Percentiles rank a stretch among this genome's conserved stretches.
Conservation (phyloP, 768 basidiomycete genomes). For the Tylopilus felleus region DNA sequence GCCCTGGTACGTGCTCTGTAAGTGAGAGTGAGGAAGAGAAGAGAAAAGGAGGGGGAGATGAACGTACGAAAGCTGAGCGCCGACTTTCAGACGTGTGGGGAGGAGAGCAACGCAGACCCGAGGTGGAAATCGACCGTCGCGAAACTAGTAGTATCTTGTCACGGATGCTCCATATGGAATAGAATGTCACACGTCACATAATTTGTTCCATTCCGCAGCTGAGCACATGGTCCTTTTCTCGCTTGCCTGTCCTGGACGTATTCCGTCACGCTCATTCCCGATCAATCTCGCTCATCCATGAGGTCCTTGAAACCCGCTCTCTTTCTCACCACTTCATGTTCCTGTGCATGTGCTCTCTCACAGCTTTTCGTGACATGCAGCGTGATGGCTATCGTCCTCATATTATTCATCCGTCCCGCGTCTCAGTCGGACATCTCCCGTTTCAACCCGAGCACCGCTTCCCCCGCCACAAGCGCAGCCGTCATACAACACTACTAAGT, state of each 20-base stretch:
- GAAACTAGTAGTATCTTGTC: slow-evolving; percentile 1
- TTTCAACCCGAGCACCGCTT: not conserved
- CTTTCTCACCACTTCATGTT: not conserved
- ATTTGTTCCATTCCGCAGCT: slow-evolving; percentile 8
- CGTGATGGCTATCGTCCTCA: not conserved
- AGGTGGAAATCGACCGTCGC: slow-evolving; percentile 10
- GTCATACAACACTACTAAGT: too few relatives aligned
- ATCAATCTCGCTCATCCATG: slow-evolving; percentile 5
- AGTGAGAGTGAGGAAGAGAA: not conserved
- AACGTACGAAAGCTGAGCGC: slow-evolving; percentile 21
- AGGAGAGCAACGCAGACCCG: slow-evolving; percentile 26
- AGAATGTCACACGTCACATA: slow-evolving; percentile 7
- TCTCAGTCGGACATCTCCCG: too few relatives aligned
- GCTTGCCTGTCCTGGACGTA: not conserved
- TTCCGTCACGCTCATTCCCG: slow-evolving; percentile 1
- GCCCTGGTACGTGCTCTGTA: slow-evolving; percentile 7
- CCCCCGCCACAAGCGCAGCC: too few relatives aligned
- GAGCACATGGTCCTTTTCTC: slow-evolving; percentile 11
- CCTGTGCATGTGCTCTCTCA: slow-evolving; percentile 12
- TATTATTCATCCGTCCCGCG: not conserved
- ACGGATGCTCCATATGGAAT: too few relatives aligned
- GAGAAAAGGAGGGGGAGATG: not conserved
- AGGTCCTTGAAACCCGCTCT: too few relatives aligned
- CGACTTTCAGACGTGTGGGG: slow-evolving; percentile 24
- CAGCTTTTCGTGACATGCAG: not conserved